phyloP scores from a whole-genome alignment of 805 yeast genomes.

The Tetrapisispora phaffii region DNA sequence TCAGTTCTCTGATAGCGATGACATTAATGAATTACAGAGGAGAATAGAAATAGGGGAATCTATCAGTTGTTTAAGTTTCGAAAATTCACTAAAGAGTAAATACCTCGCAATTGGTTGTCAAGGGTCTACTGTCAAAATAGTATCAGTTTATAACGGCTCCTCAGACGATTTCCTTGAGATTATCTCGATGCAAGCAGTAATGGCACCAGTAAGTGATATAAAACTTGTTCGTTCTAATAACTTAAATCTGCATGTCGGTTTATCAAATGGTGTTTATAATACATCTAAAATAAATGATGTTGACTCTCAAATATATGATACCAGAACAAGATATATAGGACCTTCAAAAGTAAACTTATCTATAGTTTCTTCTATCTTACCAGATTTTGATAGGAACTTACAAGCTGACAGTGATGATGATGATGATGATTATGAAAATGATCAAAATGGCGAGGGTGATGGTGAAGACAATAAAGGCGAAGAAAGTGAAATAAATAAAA shows the following conservation, averaged over 20 bases:
- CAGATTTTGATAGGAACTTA: constrained; percentile 22
- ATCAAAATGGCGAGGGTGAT: constrained; percentile 4
- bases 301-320: constrained; percentile 54
- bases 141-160: constrained; percentile 41
- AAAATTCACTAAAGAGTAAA: constrained; percentile 36
- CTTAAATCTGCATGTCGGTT: constrained; percentile 59
- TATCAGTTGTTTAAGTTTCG: constrained; percentile 44
- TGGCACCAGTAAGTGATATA: constrained; percentile 39
- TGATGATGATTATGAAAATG: constrained; percentile 11
- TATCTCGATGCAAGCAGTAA: constrained; percentile 55
- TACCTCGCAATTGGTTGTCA: constrained; percentile 62
- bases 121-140: constrained; percentile 58
- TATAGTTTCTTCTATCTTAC: constrained; percentile 6
- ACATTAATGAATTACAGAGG: constrained; percentile 61
- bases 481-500: not conserved
- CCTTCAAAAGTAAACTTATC: constrained; percentile 49
- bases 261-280: constrained; percentile 74
- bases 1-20: constrained; percentile 34
- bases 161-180: constrained; percentile 50
- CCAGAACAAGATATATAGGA: constrained; percentile 67
- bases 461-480: constrained; percentile 3
- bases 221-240: constrained; percentile 13
- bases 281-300: constrained; percentile 46
- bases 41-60: constrained; percentile 43
- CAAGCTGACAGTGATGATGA: too few relatives aligned